These are phyloP conservation scores for Gleditsia sinensis DNA, from an alignment of 306 rosid species.

Conservation along the genomic window DNA sequence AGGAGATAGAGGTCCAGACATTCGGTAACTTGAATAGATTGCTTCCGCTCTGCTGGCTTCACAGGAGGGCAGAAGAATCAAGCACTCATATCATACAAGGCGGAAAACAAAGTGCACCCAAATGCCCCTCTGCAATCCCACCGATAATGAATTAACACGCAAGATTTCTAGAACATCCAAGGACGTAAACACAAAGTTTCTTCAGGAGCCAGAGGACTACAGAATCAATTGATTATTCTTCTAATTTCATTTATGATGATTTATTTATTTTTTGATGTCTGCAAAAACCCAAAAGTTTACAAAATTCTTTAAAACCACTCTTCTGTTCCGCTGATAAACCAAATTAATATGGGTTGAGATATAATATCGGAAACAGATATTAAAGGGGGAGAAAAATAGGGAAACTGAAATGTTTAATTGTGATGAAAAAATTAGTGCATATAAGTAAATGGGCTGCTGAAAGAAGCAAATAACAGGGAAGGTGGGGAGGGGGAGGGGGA, in stretches of 20 bases:
- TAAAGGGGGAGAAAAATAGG: background rate
- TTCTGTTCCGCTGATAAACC: background rate
- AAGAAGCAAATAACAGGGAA: background rate
- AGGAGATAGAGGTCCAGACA: constrained; percentile 52
- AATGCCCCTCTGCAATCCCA: constrained; percentile 56
- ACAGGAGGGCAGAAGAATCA: constrained; percentile 47
- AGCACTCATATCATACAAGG: constrained; percentile 64
- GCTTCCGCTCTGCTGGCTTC: constrained; percentile 14
- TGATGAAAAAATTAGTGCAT: background rate
- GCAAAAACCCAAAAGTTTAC: background rate
- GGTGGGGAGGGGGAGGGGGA: background rate
- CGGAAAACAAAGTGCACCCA: constrained; percentile 46
- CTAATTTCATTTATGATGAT: too few species aligned
- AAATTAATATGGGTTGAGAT: background rate
- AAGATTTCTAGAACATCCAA: background rate
- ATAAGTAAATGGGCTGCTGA: too few species aligned
- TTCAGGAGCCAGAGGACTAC: background rate
- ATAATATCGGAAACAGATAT: background rate
- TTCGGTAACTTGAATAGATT: constrained; percentile 26
- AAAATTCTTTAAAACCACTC: background rate
- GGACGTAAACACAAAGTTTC: background rate
- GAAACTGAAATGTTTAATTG: background rate
- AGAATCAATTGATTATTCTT: background rate
- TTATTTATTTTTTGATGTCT: background rate
- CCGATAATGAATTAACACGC: constrained; percentile 23